phyloP scores from a whole-genome alignment of 371 early-diverging fungal genomes.

The Vairimorpha ceranae region DNA sequence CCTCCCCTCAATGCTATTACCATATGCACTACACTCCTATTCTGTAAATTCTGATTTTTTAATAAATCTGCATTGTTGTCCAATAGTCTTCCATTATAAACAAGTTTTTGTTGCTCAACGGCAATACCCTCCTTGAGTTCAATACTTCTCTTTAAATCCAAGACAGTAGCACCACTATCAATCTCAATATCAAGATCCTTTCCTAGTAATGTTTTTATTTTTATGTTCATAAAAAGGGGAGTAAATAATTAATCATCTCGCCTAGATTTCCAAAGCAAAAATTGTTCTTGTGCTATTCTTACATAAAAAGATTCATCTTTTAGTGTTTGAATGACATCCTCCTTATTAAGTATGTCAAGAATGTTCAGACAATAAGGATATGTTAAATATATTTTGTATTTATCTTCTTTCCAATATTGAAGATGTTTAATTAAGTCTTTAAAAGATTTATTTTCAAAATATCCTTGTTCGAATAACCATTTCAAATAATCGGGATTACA shows the following conservation, averaged over 20 bases:
- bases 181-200: constrained; percentile 50
- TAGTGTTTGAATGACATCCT: constrained; percentile 36
- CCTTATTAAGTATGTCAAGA: constrained; percentile 50
- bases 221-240: constrained; percentile 50
- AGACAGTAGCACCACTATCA: constrained; percentile 38
- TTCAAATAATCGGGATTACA: constrained; percentile 63
- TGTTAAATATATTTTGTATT: constrained; percentile 53
- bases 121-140: constrained; percentile 47
- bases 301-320: constrained; percentile 33
- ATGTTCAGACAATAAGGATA: constrained; percentile 62
- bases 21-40: constrained; percentile 83
- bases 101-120: constrained; percentile 54
- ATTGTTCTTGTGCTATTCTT: constrained; percentile 27
- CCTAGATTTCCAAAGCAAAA: constrained; percentile 32
- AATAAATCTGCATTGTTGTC: constrained; percentile 71
- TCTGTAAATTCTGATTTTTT: constrained; percentile 69
- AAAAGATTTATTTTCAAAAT: constrained; percentile 56
- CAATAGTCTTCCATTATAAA: constrained; percentile 53
- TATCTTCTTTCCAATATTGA: constrained; percentile 54
- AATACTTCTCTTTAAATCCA: constrained; percentile 51
- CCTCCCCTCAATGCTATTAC: constrained; percentile 94
- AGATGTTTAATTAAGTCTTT: constrained; percentile 56
- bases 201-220: constrained; percentile 54
- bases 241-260: not conserved
- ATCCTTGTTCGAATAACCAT: constrained; percentile 57